These are phyloP conservation scores for Sideroxylon spinosum DNA, from an alignment of 179 eudicot genomes.

Conservation along the genomic window DNA sequence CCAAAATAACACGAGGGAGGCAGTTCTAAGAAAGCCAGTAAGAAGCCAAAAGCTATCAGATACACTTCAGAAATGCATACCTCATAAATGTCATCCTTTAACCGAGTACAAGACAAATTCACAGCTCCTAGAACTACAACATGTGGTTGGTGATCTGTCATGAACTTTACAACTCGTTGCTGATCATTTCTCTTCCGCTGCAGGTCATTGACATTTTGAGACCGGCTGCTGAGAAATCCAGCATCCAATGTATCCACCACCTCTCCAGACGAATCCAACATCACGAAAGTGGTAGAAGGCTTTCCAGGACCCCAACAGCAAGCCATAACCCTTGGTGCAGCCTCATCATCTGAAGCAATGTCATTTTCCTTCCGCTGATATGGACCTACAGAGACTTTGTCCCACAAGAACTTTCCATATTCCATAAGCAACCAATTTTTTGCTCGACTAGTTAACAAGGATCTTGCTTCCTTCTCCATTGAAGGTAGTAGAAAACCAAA, in stretches of 20 bases:
- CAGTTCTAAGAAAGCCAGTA: background rate
- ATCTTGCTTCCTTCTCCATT: slow-evolving; percentile 94
- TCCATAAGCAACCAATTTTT: slow-evolving; percentile 74
- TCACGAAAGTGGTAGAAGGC: slow-evolving; percentile 90
- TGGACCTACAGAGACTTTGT: slow-evolving; percentile 84
- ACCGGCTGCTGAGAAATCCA: slow-evolving; percentile 64
- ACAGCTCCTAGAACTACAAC: slow-evolving; percentile 90
- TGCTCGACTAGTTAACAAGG: slow-evolving; percentile 68
- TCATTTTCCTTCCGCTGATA: slow-evolving; percentile 83
- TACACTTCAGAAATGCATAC: slow-evolving; percentile 30
- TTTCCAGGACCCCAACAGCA: slow-evolving; percentile 98
- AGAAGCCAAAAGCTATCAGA: background rate
- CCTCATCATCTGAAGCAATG: slow-evolving; percentile 66
- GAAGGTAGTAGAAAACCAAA: slow-evolving; percentile 59
- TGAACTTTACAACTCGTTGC: slow-evolving; percentile 71
- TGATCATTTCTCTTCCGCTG: slow-evolving; percentile 92
- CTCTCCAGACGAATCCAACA: slow-evolving; percentile 96
- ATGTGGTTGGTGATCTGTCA: slow-evolving; percentile 96
- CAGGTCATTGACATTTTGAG: slow-evolving; percentile 66
- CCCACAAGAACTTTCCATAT: slow-evolving; percentile 74
- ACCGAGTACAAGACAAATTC: slow-evolving; percentile 71
- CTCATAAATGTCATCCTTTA: slow-evolving; percentile 96
- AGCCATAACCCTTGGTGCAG: slow-evolving; percentile 97
- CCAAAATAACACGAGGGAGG: background rate
- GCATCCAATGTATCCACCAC: slow-evolving; percentile 77